These are phyloP conservation scores for Nevesoporus exiguus DNA, from an alignment of 768 basidiomycete species.

Conservation along the genomic window DNA sequence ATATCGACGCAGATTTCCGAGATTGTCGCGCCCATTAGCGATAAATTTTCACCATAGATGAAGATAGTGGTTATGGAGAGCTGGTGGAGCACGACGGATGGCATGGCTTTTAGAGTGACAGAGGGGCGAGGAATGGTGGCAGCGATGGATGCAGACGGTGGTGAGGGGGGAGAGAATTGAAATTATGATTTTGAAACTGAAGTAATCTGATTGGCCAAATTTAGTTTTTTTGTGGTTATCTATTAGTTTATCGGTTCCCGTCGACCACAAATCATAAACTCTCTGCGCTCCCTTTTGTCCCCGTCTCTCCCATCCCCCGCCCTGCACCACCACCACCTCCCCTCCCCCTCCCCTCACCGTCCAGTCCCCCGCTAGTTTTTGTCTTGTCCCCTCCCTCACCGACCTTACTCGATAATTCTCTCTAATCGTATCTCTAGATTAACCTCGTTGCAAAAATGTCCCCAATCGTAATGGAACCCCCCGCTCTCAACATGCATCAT, in stretches of 20 bases:
- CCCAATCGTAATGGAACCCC: conserved; percentile 55
- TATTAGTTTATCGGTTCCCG: conserved; percentile 39
- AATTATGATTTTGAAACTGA: conserved; percentile 24
- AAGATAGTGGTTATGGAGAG: conserved; percentile 9
- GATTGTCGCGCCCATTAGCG: conserved; percentile 26
- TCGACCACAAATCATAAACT: conserved; percentile 37
- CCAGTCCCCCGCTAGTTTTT: too few relatives aligned
- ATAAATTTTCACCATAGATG: conserved; percentile 26
- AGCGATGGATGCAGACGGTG: conserved; percentile 4
- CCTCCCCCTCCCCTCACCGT: not conserved
- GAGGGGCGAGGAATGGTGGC: not conserved
- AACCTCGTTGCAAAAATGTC: conserved; percentile 41
- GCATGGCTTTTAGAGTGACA: conserved; percentile 1
- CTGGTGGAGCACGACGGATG: not conserved
- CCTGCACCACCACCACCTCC: not conserved
- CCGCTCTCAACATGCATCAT: conserved; percentile 49
- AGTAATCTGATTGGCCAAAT: conserved; percentile 37
- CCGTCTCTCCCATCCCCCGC: conserved; percentile 24
- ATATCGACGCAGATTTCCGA: conserved; percentile 30
- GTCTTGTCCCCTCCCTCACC: not conserved
- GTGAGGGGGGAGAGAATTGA: conserved; percentile 11
- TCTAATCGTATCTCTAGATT: conserved; percentile 36
- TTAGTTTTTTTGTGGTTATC: conserved; percentile 33
- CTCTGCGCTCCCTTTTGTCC: conserved; percentile 19
- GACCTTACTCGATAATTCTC: conserved; percentile 19